These are phyloP conservation scores for Arthroderma sp. DNA, from an alignment of 2,329 filamentous ascomycete genomes.

Conservation along the genomic window DNA sequence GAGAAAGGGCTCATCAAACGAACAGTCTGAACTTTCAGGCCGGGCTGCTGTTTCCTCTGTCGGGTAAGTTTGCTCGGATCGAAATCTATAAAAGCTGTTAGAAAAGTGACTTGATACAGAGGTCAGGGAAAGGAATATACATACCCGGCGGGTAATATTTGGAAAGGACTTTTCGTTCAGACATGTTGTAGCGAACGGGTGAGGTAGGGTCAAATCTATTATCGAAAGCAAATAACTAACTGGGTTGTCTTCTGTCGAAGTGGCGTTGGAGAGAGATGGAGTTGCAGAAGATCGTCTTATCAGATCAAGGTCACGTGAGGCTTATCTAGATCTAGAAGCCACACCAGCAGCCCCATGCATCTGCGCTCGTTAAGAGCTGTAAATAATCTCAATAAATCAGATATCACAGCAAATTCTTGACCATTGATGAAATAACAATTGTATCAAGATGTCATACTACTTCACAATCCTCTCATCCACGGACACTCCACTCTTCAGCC, in stretches of 20 bases:
- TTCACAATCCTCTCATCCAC: constrained; percentile 92
- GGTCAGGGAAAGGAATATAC: neutral
- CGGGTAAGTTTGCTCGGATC: constrained; percentile 71
- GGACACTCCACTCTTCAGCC: constrained; percentile 91
- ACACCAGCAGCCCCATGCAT: too few species aligned
- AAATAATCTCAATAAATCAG: too few species aligned
- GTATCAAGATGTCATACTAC: constrained; percentile 77
- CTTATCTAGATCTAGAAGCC: too few species aligned
- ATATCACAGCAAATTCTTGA: too few species aligned
- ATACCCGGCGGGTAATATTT: constrained; percentile 22
- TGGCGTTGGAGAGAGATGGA: too few species aligned
- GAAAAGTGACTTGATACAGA: constrained; percentile 23
- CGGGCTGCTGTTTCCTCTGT: constrained; percentile 48
- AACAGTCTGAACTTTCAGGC: constrained; percentile 72
- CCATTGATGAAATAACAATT: neutral
- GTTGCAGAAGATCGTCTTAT: too few species aligned
- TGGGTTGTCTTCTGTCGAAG: too few species aligned
- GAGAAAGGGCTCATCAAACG: constrained; percentile 81
- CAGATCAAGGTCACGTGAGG: too few species aligned
- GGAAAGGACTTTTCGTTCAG: constrained; percentile 67
- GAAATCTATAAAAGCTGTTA: constrained; percentile 37
- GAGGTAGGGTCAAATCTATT: too few species aligned
- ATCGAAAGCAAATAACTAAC: too few species aligned
- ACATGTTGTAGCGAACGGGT: constrained; percentile 42
- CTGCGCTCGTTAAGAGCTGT: too few species aligned